Conservation (phyloP, 176 grass and related monocot genomes). For the Raddia distichophylla region DNA sequence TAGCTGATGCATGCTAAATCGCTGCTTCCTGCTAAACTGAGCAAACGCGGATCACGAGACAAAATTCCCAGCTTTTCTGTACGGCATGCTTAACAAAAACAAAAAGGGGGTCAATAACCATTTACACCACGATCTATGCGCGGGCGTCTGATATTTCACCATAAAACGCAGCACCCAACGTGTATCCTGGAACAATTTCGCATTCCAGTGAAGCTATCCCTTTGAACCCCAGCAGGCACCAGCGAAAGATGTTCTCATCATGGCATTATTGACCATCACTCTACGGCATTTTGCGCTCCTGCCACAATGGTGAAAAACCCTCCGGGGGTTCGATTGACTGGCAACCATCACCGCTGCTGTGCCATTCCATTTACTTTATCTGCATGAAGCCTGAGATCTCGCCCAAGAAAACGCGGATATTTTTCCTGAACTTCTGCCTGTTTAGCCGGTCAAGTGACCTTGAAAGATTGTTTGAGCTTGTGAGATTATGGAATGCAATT, state of each 20-base stretch:
- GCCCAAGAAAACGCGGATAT: conserved; percentile 70
- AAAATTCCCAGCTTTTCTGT: conserved; percentile 32
- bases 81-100: background rate
- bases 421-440: conserved; percentile 90
- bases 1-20: conserved; percentile 5
- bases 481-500: conserved; percentile 79
- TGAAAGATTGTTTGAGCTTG: conserved; percentile 75
- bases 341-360: conserved; percentile 4
- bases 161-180: conserved; percentile 3
- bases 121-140: conserved; percentile 31
- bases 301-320: background rate
- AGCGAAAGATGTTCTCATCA: background rate
- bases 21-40: background rate
- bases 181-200: conserved; percentile 11
- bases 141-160: background rate
- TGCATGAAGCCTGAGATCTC: conserved; percentile 81
- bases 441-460: conserved; percentile 72
- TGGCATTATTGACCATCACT: background rate
- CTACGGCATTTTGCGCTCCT: background rate
- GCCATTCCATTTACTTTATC: conserved; percentile 52
- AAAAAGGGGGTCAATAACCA: background rate
- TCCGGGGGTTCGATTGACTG: background rate
- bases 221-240: background rate
- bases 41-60: background rate
- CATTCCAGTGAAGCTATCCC: conserved; percentile 23